A percentile compares a stretch with the other conserved stretches of the same genome.
phyloP scores from a whole-genome alignment of 164 flowering plant species.

The Cinnamomum chago region DNA sequence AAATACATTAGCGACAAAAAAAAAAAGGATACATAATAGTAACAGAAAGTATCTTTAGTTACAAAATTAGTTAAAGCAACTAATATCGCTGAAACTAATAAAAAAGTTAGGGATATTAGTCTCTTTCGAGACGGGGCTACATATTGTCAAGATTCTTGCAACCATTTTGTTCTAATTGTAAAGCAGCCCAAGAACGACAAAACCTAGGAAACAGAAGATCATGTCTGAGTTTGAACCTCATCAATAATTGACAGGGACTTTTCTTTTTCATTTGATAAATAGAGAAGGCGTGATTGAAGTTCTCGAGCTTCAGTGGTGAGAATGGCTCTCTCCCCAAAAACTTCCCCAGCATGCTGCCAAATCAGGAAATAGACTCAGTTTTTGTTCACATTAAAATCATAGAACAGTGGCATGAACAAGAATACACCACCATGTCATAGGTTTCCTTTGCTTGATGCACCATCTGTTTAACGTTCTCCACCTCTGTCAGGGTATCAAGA shows the following conservation, averaged over 20 bases:
- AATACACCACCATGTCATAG: slow-evolving; percentile 65
- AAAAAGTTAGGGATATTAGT: too few relatives aligned
- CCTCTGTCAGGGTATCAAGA: slow-evolving; percentile 37
- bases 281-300: slow-evolving; percentile 65
- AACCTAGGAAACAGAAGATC: too few relatives aligned
- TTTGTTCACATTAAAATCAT: too few relatives aligned
- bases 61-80: too few relatives aligned
- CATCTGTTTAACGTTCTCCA: slow-evolving; percentile 68
- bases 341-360: slow-evolving; percentile 84
- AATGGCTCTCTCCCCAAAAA: slow-evolving; percentile 84
- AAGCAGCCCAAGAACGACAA: too few relatives aligned
- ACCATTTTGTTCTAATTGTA: too few relatives aligned
- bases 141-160: too few relatives aligned
- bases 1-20: too few relatives aligned
- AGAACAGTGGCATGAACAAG: not conserved
- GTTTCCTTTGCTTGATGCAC: slow-evolving; percentile 62
- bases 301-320: slow-evolving; percentile 83
- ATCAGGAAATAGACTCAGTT: not conserved
- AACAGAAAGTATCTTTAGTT: too few relatives aligned
- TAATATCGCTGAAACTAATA: too few relatives aligned
- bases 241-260: slow-evolving; percentile 63
- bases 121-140: too few relatives aligned
- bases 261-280: slow-evolving; percentile 67
- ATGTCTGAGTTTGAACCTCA: slow-evolving; percentile 40
- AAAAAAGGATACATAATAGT: too few relatives aligned